These are phyloP conservation scores for Trichocomaceae sp. DNA, from an alignment of 2,329 filamentous ascomycete genomes.

Conservation along the genomic window DNA sequence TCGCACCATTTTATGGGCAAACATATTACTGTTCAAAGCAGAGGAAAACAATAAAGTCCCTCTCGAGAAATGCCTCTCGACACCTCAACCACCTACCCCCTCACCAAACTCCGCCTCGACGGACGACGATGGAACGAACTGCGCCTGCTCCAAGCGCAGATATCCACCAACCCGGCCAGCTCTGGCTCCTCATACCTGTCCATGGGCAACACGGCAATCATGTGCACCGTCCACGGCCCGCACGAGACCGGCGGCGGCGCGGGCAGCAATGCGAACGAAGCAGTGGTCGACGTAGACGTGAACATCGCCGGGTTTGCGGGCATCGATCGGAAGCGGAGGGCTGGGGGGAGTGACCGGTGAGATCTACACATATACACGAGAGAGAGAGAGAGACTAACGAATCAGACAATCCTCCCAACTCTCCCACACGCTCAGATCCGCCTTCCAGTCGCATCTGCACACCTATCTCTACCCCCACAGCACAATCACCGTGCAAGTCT, in stretches of 20 bases:
- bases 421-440: conserved; percentile 63
- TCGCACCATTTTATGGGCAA: no score
- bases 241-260: conserved; percentile 49
- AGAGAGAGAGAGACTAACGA: not conserved
- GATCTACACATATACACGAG: not conserved
- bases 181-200: conserved; percentile 92
- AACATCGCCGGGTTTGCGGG: conserved; percentile 82
- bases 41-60: not conserved
- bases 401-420: conserved; percentile 60
- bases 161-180: conserved; percentile 84
- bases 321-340: conserved; percentile 72
- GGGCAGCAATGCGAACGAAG: conserved; percentile 43
- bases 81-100: conserved; percentile 81
- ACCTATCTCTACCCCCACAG: conserved; percentile 84
- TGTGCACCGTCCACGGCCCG: conserved; percentile 85
- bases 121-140: conserved; percentile 96
- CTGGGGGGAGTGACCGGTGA: conserved; percentile 66
- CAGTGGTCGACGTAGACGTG: conserved; percentile 72
- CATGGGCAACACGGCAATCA: conserved; percentile 95
- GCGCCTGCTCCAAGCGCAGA: conserved; percentile 77
- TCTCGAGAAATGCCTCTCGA: conserved; percentile 73
- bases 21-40: no score
- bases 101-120: conserved; percentile 76
- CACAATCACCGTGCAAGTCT: conserved; percentile 73
- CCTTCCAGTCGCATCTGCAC: conserved; percentile 72